Percentiles rank a stretch among this genome's conserved stretches.
Evolutionary conservation across 2,329 filamentous ascomycete genomes (phyloP).

Genomic region (Penicillium aurantiogriseum): DNA sequence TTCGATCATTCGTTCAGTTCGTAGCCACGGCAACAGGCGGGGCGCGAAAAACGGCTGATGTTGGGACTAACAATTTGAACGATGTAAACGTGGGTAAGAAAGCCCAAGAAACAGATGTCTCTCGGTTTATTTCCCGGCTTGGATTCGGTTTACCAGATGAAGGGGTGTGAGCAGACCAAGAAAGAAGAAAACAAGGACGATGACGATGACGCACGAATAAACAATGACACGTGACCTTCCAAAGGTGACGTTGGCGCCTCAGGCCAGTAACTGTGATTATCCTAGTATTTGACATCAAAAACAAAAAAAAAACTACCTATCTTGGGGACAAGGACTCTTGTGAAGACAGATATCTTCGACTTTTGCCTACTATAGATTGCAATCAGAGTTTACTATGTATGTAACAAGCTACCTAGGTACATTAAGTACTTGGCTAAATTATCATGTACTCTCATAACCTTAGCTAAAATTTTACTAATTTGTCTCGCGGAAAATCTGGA

Average conservation of each 20-base stretch:
- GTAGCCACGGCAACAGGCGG: slow-evolving; percentile 44
- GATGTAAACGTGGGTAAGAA: background rate
- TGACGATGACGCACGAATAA: slow-evolving; percentile 10
- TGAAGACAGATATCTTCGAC: too few species aligned
- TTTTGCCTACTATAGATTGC: too few species aligned
- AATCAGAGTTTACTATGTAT: too few species aligned
- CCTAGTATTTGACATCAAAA: too few species aligned
- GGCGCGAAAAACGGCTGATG: slow-evolving; percentile 8
- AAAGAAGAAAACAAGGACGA: slow-evolving; percentile 1
- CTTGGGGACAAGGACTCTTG: too few species aligned
- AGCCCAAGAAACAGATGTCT: background rate
- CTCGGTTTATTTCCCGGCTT: background rate
- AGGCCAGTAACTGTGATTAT: background rate
- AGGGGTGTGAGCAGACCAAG: background rate
- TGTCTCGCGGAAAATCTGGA: too few species aligned
- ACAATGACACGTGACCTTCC: background rate
- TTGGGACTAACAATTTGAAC: background rate
- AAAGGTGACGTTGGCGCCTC: background rate
- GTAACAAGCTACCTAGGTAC: too few species aligned
- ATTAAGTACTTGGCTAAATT: too few species aligned
- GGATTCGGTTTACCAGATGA: background rate
- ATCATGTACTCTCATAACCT: too few species aligned
- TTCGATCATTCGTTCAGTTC: slow-evolving; percentile 21
- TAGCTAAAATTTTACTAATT: too few species aligned
- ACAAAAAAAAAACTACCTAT: too few species aligned